Conservation (phyloP, 2,329 filamentous ascomycete species). For the Thelonectria rubi region DNA sequence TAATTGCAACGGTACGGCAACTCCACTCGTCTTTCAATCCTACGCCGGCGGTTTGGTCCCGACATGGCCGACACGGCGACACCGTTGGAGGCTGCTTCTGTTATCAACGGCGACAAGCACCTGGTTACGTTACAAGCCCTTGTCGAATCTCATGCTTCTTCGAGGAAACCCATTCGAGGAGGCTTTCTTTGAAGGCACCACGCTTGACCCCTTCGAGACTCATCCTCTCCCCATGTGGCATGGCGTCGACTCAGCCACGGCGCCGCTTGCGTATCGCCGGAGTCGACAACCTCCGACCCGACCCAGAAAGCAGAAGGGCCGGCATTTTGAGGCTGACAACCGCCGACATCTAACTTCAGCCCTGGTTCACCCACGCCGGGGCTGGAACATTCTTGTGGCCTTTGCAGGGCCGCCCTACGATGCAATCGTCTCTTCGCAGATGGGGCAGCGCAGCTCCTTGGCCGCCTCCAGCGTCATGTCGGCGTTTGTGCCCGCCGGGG, state of each 20-base stretch:
- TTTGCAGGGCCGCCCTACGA: background rate
- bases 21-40: background rate
- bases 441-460: background rate
- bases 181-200: background rate
- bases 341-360: slow-evolving; percentile 9
- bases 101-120: background rate
- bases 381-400: background rate
- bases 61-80: background rate
- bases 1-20: background rate
- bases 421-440: background rate
- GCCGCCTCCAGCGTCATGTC: slow-evolving; percentile 5
- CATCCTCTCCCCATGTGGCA: background rate
- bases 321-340: background rate
- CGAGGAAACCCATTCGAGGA: background rate
- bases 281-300: slow-evolving; percentile 10
- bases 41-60: background rate
- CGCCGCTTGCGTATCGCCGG: background rate
- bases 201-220: background rate
- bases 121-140: too few species aligned
- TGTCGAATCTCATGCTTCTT: too few species aligned
- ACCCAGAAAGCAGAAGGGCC: background rate
- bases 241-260: background rate
- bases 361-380: background rate
- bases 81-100: background rate
- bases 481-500: slow-evolving; percentile 5